Base-by-base conservation (phyloP, 208 protist genomes). In the Herpetomonas samuelpessoai region DNA sequence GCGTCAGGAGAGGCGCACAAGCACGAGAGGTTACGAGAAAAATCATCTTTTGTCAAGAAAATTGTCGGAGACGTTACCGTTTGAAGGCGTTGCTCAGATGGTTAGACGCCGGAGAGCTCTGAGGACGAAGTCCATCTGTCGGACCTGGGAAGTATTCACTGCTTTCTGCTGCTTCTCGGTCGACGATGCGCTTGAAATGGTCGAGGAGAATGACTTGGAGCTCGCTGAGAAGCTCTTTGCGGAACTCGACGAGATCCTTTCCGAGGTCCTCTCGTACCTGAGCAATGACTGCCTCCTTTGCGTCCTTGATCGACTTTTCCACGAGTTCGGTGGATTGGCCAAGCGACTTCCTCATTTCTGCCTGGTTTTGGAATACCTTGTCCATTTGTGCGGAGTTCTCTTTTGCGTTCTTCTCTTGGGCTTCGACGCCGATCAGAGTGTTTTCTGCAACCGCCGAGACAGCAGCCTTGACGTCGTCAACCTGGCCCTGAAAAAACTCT, bases 81-180 rank as follows among this genome's bases (percentile, higher is more conserved):
- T n/a, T n/a, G 22, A 51, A 51, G 7, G 46, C 46, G 46, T 51
- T 51, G 19, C 22, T 51, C 19, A 51, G 18, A n/a, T 51, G 46
- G 18, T n/a, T 27, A 7, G 10, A 4, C 18, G 22, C 46, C 7
- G 12, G 7, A 27, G 18, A 7, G 22, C 22, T 51, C 22, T 51
- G 35, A 6, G 35, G 7, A 21, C 22, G 46, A 9, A 51, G 19
- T 10, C 19, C 46, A 51, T 51, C 46, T 24, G 46, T 19, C 9
- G 22, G 19, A 21, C 19, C 10, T 6, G 46, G 46, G 18, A 26
- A 19, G 18, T 27, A 51, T n/a, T 26, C 22, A 24, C 12, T 21
- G 46, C 22, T 26, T 26, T 19, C 46, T 6, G 22, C 46, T 51
- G 22, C 46, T 41, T 41, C 35, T 6, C 35, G 35, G 35, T 41